Evolutionary conservation across 345 rosid genomes (phyloP).

Genomic region (Arabidopsis arenosa): DNA sequence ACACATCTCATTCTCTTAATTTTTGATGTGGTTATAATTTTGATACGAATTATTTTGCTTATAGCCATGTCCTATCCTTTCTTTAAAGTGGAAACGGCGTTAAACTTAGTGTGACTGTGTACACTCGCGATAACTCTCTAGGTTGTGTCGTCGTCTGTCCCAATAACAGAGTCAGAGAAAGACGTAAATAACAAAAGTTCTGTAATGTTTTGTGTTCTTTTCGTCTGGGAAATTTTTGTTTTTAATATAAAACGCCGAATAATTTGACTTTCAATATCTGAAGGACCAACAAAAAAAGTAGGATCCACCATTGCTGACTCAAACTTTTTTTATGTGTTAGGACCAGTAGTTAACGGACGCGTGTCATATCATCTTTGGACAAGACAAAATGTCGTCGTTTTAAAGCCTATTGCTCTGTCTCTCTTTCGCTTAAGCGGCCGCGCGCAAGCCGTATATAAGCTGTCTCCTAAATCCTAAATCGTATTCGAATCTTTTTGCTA

Average conservation of each 20-base stretch:
- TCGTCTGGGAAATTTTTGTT: not conserved
- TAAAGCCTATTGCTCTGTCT: constrained; percentile 4
- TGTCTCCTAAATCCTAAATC: constrained; percentile 27
- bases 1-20: not conserved
- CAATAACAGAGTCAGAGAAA: not conserved
- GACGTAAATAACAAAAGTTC: not conserved
- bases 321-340: not conserved
- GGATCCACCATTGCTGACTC: constrained; percentile 19
- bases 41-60: not conserved
- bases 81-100: no score
- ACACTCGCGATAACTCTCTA: not conserved
- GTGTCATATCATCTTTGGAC: not conserved
- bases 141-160: not conserved
- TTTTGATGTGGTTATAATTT: not conserved
- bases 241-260: not conserved
- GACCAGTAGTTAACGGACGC: not conserved
- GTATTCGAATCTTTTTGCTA: constrained; percentile 13
- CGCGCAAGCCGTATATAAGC: constrained; percentile 36
- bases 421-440: constrained; percentile 21
- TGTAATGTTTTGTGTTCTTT: not conserved
- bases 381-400: constrained; percentile 29
- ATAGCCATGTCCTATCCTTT: not conserved
- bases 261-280: constrained; percentile 5
- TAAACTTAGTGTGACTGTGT: not conserved
- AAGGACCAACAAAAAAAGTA: no score